Base-by-base conservation (phyloP, 164 flowering plant genomes). In the Akebia trifoliata region DNA sequence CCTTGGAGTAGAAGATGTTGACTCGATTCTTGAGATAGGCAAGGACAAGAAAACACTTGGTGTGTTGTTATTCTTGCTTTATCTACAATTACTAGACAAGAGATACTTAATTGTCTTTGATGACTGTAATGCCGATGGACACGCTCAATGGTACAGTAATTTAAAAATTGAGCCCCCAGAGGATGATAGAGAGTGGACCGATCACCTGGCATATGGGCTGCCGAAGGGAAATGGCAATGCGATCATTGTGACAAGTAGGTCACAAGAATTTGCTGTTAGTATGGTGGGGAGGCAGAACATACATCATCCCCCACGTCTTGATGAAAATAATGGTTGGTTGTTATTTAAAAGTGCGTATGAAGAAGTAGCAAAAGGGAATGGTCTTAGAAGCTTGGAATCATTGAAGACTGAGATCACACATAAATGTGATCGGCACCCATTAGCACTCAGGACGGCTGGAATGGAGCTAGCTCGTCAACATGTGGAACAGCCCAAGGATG, bases 71-170 rank as follows among this genome's bases (percentile, higher is more conserved):
- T 58, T 58, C 40, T n/a, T 58, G 21, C 52, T 58, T 14, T 24
- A 58, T 29, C 15, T 58, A 14, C 52, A 58, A 21, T 29, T 58
- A 34, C 28, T 58, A n/a, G 29, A 46, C 31, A 58, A 58, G 61
- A 58, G 61, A 32, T 58, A 58, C 28, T 34, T 58, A 15, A 58
- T 58, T 11, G 61, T 58, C 8, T 58, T 58, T 15, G 61, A 58
- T 26, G 61, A 58, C 30, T 30, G 45, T 15, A 18, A 8, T 1
- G 1, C 12, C 1, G 21, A 7, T 4, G 17, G 43, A 47, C 22
- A 58, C 38, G n/a, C n/a, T n/a, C n/a, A n/a, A n/a, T n/a, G n/a
- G n/a, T n/a, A n/a, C n/a, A n/a, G n/a, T n/a, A n/a, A n/a, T n/a
- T n/a, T n/a, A n/a, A n/a, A 45, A 8, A 8, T 8, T 1, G 20